Evolutionary conservation across 495 filamentous ascomycete species (phyloP), one percentile per base, ranked within the genome.

Genomic region (Aspergillus avenaceus): DNA sequence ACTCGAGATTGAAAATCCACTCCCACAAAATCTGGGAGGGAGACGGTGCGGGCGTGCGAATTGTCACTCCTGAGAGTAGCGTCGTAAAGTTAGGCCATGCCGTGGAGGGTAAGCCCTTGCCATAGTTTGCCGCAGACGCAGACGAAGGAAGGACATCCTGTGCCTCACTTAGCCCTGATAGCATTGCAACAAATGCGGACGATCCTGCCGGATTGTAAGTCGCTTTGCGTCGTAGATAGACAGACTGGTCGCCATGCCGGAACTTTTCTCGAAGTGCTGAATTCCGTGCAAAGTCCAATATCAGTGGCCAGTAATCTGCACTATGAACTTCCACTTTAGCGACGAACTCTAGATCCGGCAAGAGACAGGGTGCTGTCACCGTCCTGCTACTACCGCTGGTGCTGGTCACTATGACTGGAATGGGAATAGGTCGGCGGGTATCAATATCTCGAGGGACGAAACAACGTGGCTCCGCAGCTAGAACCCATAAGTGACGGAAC

Each of bases 401-500:
- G 41, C 82, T 69, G 8, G 71, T 77, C 31, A 85, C 65, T 0
- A 54, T 74, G 53, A 99, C 77, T 0, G 89, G 86, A 16, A 92
- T 74, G 27, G 81, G 78, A 45, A 92, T 79, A 1, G 91, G 88
- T 9, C 85, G 83, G 46, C 86, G 79, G 0, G 87, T 92, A 48
- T 88, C 86, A 7, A 92, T 79, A 54, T 97, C 92, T 38, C 89
- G 85, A 7, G 86, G 78, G 4, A 99, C 78, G 4, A 97, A 76
- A 62, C 93, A 97, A 42, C 93, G 83, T 0, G 88, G 81, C 52
- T 97, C 93, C 6, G 90, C 85, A 5, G 95, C 93, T 8, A 99
- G 77, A 12, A 95, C 91, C 93, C 93, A 99, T 61, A 99, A 84
- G 66, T 99, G 93, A 2, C 95, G 85, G 76, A 97, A 95, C 6